A percentile compares a stretch with the other conserved stretches of the same genome.
phyloP scores from a whole-genome alignment of 1,284 basidiomycete species.

The Ganoderma sinense region DNA sequence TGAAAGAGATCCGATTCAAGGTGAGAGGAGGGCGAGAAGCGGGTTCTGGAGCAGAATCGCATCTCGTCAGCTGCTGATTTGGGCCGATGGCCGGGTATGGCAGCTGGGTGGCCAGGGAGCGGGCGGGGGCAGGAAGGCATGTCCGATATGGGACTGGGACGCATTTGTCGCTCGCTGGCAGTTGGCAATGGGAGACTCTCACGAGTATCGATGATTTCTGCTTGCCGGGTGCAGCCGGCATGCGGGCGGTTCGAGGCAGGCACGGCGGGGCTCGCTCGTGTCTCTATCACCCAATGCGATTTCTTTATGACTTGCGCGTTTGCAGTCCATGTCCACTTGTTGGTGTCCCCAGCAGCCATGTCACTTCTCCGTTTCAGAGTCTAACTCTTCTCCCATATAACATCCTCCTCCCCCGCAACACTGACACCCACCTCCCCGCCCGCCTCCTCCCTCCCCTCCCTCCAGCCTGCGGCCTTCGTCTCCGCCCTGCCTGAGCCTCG shows the following conservation, averaged over 20 bases:
- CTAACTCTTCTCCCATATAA: conserved; percentile 35
- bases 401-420: conserved; percentile 24
- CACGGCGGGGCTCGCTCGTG: conserved; percentile 37
- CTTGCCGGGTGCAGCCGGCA: conserved; percentile 12
- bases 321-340: conserved; percentile 33
- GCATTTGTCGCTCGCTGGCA: conserved; percentile 10
- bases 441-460: conserved; percentile 11
- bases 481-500: conserved; percentile 13
- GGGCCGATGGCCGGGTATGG: conserved; percentile 31
- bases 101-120: conserved; percentile 28
- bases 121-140: conserved; percentile 14
- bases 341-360: conserved; percentile 39
- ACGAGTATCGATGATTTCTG: conserved; percentile 20
- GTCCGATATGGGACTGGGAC: conserved; percentile 24
- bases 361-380: conserved; percentile 37
- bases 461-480: conserved; percentile 9
- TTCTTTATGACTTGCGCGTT: conserved; percentile 35
- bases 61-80: conserved; percentile 32
- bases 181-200: conserved; percentile 8
- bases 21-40: conserved; percentile 9
- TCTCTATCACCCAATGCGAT: conserved; percentile 29
- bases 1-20: conserved; percentile 7
- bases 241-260: conserved; percentile 20
- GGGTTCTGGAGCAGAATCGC: conserved; percentile 31
- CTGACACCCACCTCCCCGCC: conserved; percentile 19